Conservation (phyloP, 2,329 filamentous ascomycete species). For the Drechslera avenae region DNA sequence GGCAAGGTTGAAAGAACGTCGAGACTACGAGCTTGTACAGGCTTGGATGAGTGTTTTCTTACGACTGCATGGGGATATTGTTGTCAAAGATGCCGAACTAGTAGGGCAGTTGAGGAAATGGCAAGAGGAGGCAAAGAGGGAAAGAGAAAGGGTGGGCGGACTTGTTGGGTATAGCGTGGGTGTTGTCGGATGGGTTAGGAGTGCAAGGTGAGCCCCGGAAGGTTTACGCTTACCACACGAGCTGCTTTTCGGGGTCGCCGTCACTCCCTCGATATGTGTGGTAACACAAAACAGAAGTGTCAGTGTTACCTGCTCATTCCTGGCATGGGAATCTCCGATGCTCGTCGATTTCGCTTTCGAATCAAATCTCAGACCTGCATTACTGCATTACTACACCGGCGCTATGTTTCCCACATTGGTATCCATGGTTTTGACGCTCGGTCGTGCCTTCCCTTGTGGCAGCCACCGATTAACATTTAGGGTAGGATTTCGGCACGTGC, state of each 20-base stretch:
- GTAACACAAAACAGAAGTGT: background rate
- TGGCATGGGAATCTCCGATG: background rate
- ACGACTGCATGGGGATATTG: constrained; percentile 71
- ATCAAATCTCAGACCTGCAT: background rate
- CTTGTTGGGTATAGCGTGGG: constrained; percentile 88
- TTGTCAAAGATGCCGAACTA: constrained; percentile 59
- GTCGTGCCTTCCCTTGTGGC: constrained; percentile 5
- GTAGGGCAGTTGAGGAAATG: constrained; percentile 68
- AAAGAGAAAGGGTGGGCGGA: constrained; percentile 71
- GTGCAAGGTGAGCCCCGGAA: constrained; percentile 30
- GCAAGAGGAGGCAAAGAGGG: constrained; percentile 73
- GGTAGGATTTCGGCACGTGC: background rate
- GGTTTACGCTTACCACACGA: background rate
- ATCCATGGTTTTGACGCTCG: constrained; percentile 17
- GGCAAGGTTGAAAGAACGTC: constrained; percentile 66
- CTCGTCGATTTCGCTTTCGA: background rate
- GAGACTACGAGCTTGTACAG: constrained; percentile 91
- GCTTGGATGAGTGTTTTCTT: constrained; percentile 98
- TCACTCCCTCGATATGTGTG: background rate
- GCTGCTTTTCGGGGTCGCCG: background rate
- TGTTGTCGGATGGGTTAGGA: constrained; percentile 80
- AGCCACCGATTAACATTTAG: background rate
- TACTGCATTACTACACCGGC: background rate
- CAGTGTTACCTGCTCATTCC: background rate
- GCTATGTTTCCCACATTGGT: background rate